Conservation (phyloP, 2,329 filamentous ascomycete genomes). For the Leptodontidium sp. region DNA sequence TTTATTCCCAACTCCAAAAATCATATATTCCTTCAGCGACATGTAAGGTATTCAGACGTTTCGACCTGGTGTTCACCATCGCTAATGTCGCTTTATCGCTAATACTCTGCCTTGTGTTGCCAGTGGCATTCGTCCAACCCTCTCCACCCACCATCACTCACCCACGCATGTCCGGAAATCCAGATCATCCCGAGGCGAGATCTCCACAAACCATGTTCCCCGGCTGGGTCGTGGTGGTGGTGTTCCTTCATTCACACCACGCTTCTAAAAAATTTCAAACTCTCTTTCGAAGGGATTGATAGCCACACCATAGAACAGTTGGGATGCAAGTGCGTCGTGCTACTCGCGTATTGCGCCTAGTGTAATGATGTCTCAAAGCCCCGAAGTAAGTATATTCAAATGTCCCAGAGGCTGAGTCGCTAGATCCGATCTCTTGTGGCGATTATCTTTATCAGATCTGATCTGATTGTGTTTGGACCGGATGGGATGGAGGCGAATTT, state of each 20-base stretch:
- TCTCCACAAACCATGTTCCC: conserved; percentile 13
- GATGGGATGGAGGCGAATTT: conserved; percentile 23
- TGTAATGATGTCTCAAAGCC: not conserved
- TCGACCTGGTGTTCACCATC: no score
- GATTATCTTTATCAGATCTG: conserved; percentile 14
- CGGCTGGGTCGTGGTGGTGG: not conserved
- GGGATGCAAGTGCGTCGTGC: not conserved
- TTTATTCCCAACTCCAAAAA: not conserved
- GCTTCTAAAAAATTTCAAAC: not conserved
- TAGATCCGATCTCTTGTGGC: not conserved
- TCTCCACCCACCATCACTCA: not conserved
- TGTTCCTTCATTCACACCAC: not conserved
- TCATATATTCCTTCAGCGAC: not conserved
- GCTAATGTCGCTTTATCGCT: no score
- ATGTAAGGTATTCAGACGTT: not conserved
- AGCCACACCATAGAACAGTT: not conserved
- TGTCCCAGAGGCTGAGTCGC: no score
- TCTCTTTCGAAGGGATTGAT: not conserved
- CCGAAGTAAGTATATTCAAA: no score
- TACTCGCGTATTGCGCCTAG: not conserved
- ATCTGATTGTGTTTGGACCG: conserved; percentile 24
- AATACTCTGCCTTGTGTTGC: not conserved
- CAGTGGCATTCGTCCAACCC: no score
- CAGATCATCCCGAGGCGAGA: conserved; percentile 6
- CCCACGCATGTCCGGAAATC: not conserved